Base-by-base conservation (phyloP, 345 rosid genomes). In the Firmiana major region DNA sequence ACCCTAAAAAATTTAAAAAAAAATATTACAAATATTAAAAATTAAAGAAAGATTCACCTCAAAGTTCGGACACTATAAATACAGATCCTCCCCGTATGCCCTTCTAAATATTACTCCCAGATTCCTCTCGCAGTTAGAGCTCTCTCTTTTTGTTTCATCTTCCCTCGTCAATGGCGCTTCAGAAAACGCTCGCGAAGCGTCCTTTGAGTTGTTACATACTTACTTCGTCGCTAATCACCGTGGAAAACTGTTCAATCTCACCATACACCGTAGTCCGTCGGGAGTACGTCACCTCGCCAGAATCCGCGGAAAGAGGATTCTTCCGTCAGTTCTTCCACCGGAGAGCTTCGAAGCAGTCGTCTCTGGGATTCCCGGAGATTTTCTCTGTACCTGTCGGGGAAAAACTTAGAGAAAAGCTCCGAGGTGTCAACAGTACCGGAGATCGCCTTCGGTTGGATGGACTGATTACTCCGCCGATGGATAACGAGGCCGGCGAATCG, bases 301-400 rank as follows among this genome's bases (percentile, higher is more conserved):
- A 83, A 9, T 36, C 72, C 80, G 69, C 70, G 26, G 74, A 63
- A 40, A 79, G 31, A 48, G 84, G 91, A 4, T 79, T 84, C 75
- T 74, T 86, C 80, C 84, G 84, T 43, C 83, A 86, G 5, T 81
- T 89, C 73, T 85, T 86, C 80, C 89, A 87, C 77, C 83, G 84
- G 4, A 66, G 83, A 40, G 74, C 82, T 34, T 12, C 77, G 16
- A 81, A 63, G 71, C 85, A 79, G 58, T 21, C 67, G 8, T 55
- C 46, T 17, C 59, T 1, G 26, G 6, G 5, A 24, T 51, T 48
- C 6, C 49, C 34, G 79, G 88, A 81, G 9, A 45, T 86, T 42
- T 78, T 91, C 53, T 78, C 89, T 53, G 9, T 86, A 10, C 90
- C 93, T 0, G 85, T 83, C 12, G 89, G 90, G 0, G 89, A 88